Base-by-base conservation (phyloP, 148 eudicot species). In the Selenicereus undatus region DNA sequence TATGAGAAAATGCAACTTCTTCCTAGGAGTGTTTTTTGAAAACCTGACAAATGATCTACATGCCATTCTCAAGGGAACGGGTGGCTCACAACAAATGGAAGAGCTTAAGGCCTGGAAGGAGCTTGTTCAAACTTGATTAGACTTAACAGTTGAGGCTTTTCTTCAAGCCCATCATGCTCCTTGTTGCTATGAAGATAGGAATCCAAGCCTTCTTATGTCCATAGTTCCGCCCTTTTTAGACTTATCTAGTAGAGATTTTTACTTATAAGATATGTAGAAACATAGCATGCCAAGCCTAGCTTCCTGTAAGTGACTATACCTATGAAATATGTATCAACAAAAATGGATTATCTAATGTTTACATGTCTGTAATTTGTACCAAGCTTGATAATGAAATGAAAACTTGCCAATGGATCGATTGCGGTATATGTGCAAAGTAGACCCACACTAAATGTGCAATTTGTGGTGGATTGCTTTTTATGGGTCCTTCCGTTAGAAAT, bases 381-480 rank as follows among this genome's bases (percentile, higher is more conserved):
- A 90, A 87, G 82, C 88, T 89, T 73, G 93, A 90, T 80, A 87
- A 87, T 78, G 91, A 90, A 71, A 91, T 90, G 82, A 89, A 90
- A 80, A 88, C 93, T 1, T 87, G 90, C 62, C 89, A 90, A 62
- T 89, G 93, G 93, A 89, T 90, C 71, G 93, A 91, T 35, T 90
- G 91, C n/a, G 91, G 88, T 83, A 50, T 86, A 60, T 90, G 93
- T 83, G 89, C 90, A 45, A 91, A 90, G 71, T 90, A 90, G 93
- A 90, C 93, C 13, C 93, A 90, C 74, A 88, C 89, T 11, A 90
- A 90, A 70, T 90, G 93, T 89, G 93, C 91, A 0, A 86, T 90
- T 39, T 90, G 85, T 54, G 86, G 86, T 64, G 87, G 87, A 27
- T 81, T 85, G 54, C 89, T 90, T 66, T 82, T 87, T 29, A 87